Conservation (phyloP, 305 asterid species). For the Solanum hybrid region DNA sequence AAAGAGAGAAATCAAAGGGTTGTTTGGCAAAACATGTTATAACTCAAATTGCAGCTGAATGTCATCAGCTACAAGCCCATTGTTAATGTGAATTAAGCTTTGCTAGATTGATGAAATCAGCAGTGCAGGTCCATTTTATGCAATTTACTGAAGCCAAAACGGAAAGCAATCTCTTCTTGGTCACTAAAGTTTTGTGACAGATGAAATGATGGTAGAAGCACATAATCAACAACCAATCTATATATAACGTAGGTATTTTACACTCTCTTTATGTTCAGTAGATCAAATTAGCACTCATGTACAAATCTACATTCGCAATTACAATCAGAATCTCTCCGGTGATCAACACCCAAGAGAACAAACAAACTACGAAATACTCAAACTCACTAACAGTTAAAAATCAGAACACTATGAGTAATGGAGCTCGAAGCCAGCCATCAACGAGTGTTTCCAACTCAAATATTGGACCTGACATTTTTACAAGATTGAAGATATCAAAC, state of each 20-base stretch:
- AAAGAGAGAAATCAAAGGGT: background rate
- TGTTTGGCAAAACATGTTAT: background rate
- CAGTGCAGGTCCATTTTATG: background rate
- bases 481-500: slow-evolving; percentile 44
- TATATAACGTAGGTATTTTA: background rate
- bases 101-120: background rate
- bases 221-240: background rate
- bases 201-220: background rate
- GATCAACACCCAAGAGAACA: background rate
- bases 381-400: background rate
- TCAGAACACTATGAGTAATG: background rate
- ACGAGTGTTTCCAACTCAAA: background rate
- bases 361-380: background rate
- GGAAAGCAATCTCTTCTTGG: background rate
- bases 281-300: slow-evolving; percentile 1
- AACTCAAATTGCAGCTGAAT: background rate
- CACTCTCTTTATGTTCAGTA: slow-evolving; percentile 6
- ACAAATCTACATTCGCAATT: background rate
- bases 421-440: background rate
- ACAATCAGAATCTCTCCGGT: slow-evolving; percentile 4
- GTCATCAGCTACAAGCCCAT: background rate
- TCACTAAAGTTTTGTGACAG: background rate
- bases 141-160: background rate
- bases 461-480: background rate
- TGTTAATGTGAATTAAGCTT: background rate